Conservation (phyloP, 306 rosid genomes). For the Pterocarpus macrocarpus region DNA sequence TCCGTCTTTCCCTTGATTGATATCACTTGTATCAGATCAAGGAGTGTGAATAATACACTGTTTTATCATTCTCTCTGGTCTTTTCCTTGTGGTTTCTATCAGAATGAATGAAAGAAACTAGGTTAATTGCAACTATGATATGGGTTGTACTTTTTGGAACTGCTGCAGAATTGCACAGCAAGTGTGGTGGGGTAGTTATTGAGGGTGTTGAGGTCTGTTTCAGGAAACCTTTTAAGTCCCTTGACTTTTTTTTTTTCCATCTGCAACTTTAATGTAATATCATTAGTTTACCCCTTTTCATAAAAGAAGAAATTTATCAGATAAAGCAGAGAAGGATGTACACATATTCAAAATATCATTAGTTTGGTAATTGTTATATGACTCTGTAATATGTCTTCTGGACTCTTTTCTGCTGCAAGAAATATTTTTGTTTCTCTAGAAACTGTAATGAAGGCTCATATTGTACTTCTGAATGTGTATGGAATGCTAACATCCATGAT, state of each 20-base stretch:
- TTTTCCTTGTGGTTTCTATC: no score
- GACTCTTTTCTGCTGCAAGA: constrained; percentile 36
- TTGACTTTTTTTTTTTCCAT: background rate
- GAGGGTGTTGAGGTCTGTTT: constrained; percentile 13
- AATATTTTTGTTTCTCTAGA: constrained; percentile 32
- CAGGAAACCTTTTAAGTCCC: constrained; percentile 7
- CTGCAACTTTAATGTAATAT: constrained; percentile 32
- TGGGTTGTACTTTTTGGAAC: constrained; percentile 11
- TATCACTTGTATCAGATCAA: no score
- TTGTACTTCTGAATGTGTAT: constrained; percentile 17
- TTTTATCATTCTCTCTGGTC: no score
- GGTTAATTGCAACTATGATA: constrained; percentile 15
- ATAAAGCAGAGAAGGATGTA: background rate
- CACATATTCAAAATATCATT: background rate
- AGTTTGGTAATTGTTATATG: no score
- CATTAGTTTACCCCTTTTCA: background rate
- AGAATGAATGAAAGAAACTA: constrained; percentile 3
- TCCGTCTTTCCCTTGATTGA: no score
- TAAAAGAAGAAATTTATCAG: no score
- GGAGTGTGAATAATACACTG: no score
- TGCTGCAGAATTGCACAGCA: constrained; percentile 23
- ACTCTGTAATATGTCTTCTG: constrained; percentile 29
- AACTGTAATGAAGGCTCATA: constrained; percentile 31
- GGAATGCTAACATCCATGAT: constrained; percentile 30
- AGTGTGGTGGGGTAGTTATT: constrained; percentile 22